Conservation (phyloP, 1,284 basidiomycete species). For the Ganoderma sp. region DNA sequence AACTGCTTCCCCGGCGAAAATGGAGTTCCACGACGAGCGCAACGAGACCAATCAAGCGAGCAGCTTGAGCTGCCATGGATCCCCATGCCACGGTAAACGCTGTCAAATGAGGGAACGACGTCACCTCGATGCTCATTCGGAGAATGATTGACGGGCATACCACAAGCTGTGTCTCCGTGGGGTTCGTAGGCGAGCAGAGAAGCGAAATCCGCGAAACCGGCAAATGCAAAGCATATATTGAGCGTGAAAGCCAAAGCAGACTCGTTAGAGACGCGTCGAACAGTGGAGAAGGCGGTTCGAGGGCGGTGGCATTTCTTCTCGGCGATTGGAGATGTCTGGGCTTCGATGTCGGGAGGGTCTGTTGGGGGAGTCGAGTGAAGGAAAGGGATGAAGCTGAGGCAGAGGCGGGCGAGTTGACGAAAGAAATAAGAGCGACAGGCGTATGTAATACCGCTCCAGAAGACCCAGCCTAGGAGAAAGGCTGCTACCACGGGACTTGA, state of each 20-base stretch:
- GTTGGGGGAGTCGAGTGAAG: neutral
- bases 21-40: slow-evolving; percentile 51
- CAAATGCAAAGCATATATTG: slow-evolving; percentile 51
- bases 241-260: slow-evolving; percentile 48
- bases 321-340: slow-evolving; percentile 14
- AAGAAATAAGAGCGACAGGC: slow-evolving; percentile 40
- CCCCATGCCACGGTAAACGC: slow-evolving; percentile 58
- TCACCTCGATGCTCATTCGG: neutral
- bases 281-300: neutral
- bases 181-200: slow-evolving; percentile 47
- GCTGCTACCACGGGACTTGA: slow-evolving; percentile 49
- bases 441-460: slow-evolving; percentile 50
- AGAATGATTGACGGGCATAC: slow-evolving; percentile 38
- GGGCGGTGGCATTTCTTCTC: slow-evolving; percentile 12
- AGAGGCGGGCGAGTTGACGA: slow-evolving; percentile 29
- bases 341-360: slow-evolving; percentile 23
- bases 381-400: slow-evolving; percentile 19
- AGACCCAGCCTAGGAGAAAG: slow-evolving; percentile 59
- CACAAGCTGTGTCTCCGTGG: slow-evolving; percentile 43
- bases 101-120: slow-evolving; percentile 32
- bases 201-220: slow-evolving; percentile 50
- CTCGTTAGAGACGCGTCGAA: slow-evolving; percentile 26
- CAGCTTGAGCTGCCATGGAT: slow-evolving; percentile 51
- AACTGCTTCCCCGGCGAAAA: slow-evolving; percentile 39
- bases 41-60: slow-evolving; percentile 50